Base-by-base conservation (phyloP, 441 rosid genomes). In the Populus hybrid region DNA sequence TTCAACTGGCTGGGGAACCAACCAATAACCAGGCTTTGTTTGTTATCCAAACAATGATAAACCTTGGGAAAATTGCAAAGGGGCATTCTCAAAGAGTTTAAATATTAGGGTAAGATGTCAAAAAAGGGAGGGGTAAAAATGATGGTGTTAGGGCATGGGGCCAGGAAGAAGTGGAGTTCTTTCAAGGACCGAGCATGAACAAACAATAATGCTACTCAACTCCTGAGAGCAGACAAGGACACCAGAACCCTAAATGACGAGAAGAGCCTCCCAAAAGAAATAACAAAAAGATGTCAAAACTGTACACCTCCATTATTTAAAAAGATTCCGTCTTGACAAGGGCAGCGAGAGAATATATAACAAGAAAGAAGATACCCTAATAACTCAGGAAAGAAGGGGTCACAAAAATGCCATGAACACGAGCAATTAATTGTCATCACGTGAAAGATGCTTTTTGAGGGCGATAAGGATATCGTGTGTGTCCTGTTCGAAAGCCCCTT, bases 381-480 rank as follows among this genome's bases (percentile, higher is more conserved):
- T 40, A 61, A 10, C 50, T 40, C 2, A 10, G 12, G 50, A 40
- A 12, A 76, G 64, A 79, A 72, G 80, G 32, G 35, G 24, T 61
- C 80, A 59, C 42, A 35, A 16, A 78, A 70, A 68, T 42, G 78
- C 77, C 84, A 78, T 75, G 79, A 74, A 81, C 78, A 72, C 66
- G 77, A 73, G 77, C 82, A 59, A 65, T 83, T 86, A 59, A 65
- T 83, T 86, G 84, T 84, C 87, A 83, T 83, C 94, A 88, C 88
- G 88, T 87, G 94, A 84, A 87, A 83, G 86, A 90, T 90, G 91
- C 90, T 81, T 83, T 71, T 77, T 1, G 69, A 74, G 79, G 69
- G 72, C 78, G 85, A 82, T 70, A 73, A 82, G 89, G 85, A 80
- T 34, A 6, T 78, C 26, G 84, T 75, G 53, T 69, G 26, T 81